Evolutionary conservation across 495 filamentous ascomycete genomes (phyloP).

Genomic region (Penicillium bialowiezense): DNA sequence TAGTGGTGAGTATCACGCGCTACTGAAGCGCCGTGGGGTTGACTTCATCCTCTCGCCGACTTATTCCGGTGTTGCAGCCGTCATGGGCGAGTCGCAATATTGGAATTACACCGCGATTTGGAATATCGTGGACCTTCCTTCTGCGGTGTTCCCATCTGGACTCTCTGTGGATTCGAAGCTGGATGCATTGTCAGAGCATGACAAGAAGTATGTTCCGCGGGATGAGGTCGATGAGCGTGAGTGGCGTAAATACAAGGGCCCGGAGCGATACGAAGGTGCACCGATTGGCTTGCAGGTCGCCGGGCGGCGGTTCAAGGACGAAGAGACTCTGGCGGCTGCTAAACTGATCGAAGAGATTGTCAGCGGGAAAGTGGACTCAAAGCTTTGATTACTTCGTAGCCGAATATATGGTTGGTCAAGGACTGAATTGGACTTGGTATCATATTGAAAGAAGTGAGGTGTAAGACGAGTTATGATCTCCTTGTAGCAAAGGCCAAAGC

Average conservation of each 20-base stretch:
- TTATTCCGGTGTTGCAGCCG: conserved; percentile 56
- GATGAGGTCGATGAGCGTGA: conserved; percentile 35
- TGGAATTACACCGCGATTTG: conserved; percentile 73
- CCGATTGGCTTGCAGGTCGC: conserved; percentile 54
- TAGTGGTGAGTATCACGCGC: conserved; percentile 52
- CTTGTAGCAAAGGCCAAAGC: conserved; percentile 7
- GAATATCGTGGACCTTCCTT: conserved; percentile 71
- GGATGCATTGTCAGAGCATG: conserved; percentile 22
- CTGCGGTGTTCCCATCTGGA: conserved; percentile 52
- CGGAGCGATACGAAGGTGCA: conserved; percentile 36
- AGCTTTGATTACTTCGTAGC: conserved; percentile 5
- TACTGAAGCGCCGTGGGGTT: conserved; percentile 58
- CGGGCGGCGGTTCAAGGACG: conserved; percentile 42
- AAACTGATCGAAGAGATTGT: conserved; percentile 30
- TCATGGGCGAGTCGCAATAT: conserved; percentile 58
- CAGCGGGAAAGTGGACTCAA: conserved; percentile 6
- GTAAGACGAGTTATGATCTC: not conserved
- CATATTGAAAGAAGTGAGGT: not conserved
- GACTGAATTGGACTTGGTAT: not conserved
- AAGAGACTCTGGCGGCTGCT: conserved; percentile 39
- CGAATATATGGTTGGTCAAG: not conserved
- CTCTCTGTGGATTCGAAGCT: conserved; percentile 41
- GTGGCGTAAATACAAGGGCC: conserved; percentile 36
- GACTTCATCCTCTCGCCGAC: conserved; percentile 71
- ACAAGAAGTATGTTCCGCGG: conserved; percentile 29